Evolutionary conservation across 371 early-diverging fungal genomes (phyloP), one percentile per base, ranked within the genome.

Genomic region (Cokeromyces recurvatus): DNA sequence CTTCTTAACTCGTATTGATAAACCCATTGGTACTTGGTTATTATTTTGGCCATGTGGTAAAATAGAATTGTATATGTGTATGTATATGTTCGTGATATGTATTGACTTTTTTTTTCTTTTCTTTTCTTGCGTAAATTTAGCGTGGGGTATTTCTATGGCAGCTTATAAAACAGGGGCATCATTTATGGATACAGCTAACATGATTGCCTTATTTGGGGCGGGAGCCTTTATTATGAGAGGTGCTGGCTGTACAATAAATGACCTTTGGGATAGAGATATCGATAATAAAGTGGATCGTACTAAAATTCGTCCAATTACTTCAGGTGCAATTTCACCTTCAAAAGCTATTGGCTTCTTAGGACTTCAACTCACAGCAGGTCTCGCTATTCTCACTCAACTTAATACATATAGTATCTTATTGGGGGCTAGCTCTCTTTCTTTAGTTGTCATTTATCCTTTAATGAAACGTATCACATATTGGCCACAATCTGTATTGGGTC

Each of bases 241-340:
- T 2, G 97, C 95, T 17, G 97, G 96, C 17, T 97, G 98, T 68
- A 94, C 93, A 0, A 89, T 97, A 51, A 97, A 97, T 64, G 98
- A 97, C 60, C 68, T 97, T 55, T 95, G 95, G 97, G 97, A 97
- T 63, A 64, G 80, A 24, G 81, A 91, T 46, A 79, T 92, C 35
- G 97, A 97, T 64, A 79, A 79, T 39, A 81, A 79, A 68, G 94
- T 95, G 0, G 92, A 86, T 56, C 66, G 97, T 16, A 97, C 97
- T 3, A 78, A 79, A 37, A 68, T 72, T 1, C 67, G 97, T 36
- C 98, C 98, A 2, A 66, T 97, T 32, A 94, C 96, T 0, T 74
- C 91, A 3, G 94, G 94, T 0, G 63, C 68, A 0, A 64, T 97
- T 19, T 70, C 84, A 11, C 78, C 82, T 1, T 64, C 55, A 4